Evolutionary conservation across 768 basidiomycete species (phyloP).

Genomic region (Lentinula detonsa): DNA sequence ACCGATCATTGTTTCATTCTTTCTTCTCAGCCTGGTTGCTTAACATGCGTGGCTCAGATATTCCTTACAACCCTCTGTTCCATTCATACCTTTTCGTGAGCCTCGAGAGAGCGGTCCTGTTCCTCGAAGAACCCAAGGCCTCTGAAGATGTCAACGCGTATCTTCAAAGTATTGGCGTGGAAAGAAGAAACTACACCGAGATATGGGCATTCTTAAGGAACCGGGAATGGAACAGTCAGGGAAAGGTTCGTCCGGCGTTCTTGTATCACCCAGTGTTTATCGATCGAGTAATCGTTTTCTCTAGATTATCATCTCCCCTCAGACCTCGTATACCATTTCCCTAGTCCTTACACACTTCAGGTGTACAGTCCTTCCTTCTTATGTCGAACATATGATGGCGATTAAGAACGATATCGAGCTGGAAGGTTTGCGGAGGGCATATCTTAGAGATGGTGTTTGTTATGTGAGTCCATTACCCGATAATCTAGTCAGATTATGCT

Average conservation of each 20-base stretch:
- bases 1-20: neutral
- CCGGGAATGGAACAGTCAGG: constrained; percentile 70
- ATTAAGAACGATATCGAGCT: constrained; percentile 88
- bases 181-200: constrained; percentile 63
- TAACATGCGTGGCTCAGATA: constrained; percentile 85
- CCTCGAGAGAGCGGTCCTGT: constrained; percentile 56
- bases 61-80: constrained; percentile 91
- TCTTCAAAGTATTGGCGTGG: constrained; percentile 49
- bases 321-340: constrained; percentile 79
- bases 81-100: constrained; percentile 80
- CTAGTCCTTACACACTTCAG: constrained; percentile 81
- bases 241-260: constrained; percentile 43
- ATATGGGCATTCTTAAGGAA: constrained; percentile 74
- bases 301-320: constrained; percentile 61
- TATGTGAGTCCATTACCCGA: constrained; percentile 45
- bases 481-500: constrained; percentile 7
- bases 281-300: neutral
- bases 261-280: neutral
- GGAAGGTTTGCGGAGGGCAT: constrained; percentile 76
- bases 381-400: constrained; percentile 72
- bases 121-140: constrained; percentile 68
- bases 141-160: constrained; percentile 52
- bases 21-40: constrained; percentile 64
- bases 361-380: constrained; percentile 66
- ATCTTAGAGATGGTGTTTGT: constrained; percentile 85